phyloP scores from a whole-genome alignment of 331 rosid species.

The Rosa hybrid region DNA sequence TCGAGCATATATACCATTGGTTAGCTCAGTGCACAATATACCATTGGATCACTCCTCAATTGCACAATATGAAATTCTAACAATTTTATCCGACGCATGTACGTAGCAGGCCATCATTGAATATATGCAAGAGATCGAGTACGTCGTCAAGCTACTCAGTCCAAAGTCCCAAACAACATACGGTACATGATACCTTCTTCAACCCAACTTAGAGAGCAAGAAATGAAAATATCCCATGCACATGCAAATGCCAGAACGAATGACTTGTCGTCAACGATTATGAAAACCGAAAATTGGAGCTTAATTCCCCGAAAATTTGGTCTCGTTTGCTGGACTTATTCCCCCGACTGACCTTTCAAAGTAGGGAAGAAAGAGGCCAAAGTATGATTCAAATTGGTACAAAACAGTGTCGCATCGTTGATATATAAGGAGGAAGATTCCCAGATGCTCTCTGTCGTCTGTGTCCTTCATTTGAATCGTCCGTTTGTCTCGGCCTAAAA shows the following conservation, averaged over 20 bases:
- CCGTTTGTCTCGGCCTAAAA: background rate
- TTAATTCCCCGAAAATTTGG: background rate
- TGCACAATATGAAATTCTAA: background rate
- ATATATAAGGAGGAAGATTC: background rate
- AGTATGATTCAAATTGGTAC: slow-evolving; percentile 7
- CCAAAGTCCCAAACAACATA: background rate
- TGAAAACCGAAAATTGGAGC: background rate
- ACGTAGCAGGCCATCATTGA: background rate
- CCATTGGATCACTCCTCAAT: too few relatives aligned
- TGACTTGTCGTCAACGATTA: background rate
- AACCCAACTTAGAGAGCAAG: background rate
- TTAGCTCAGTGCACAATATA: too few relatives aligned
- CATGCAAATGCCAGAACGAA: background rate
- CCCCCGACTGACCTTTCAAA: background rate
- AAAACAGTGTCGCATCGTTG: background rate
- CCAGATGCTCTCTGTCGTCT: slow-evolving; percentile 4
- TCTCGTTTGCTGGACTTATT: background rate
- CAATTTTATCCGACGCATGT: background rate
- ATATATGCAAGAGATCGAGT: background rate
- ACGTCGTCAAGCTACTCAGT: background rate
- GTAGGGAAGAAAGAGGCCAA: background rate
- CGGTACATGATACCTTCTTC: background rate
- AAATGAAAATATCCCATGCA: background rate
- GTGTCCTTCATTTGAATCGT: background rate
- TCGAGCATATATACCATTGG: background rate